phyloP scores from a whole-genome alignment of 768 basidiomycete genomes.

The Exsudoporus frostii region DNA sequence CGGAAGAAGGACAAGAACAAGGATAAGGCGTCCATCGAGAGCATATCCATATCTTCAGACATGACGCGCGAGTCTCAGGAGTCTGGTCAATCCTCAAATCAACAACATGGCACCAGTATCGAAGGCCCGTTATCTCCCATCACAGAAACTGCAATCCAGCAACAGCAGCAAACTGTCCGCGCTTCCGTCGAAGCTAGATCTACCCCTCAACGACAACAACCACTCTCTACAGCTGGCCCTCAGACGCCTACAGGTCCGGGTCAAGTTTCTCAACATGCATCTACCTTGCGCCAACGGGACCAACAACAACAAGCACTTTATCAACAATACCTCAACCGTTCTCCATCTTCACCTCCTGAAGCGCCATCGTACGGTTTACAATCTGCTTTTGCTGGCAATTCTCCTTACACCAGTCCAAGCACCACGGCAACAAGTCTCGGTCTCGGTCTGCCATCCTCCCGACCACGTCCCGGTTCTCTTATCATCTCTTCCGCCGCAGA shows the following conservation, averaged over 20 bases:
- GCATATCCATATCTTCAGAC: slow-evolving; percentile 50
- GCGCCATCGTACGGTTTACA: slow-evolving; percentile 75
- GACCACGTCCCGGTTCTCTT: slow-evolving; percentile 75
- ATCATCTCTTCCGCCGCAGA: slow-evolving; percentile 63
- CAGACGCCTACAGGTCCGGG: slow-evolving; percentile 29
- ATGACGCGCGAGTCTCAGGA: slow-evolving; percentile 58
- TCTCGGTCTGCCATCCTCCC: slow-evolving; percentile 47
- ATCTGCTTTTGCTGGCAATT: slow-evolving; percentile 53
- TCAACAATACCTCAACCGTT: slow-evolving; percentile 84
- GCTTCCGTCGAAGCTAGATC: slow-evolving; percentile 17
- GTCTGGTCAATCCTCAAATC: slow-evolving; percentile 51
- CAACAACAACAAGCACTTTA: slow-evolving; percentile 87
- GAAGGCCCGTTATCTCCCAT: slow-evolving; percentile 47
- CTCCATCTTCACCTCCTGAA: slow-evolving; percentile 77
- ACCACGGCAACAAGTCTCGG: slow-evolving; percentile 41
- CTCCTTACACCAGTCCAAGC: slow-evolving; percentile 39
- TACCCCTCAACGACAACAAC: slow-evolving; percentile 21
- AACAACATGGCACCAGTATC: slow-evolving; percentile 30
- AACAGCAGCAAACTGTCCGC: slow-evolving; percentile 47
- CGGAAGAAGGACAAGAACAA: slow-evolving; percentile 75
- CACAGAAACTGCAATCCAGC: slow-evolving; percentile 52
- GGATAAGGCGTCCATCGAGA: slow-evolving; percentile 52
- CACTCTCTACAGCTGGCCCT: slow-evolving; percentile 22
- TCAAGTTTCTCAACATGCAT: slow-evolving; percentile 57
- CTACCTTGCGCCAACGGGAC: slow-evolving; percentile 79